Conservation (phyloP, 495 filamentous ascomycete genomes). For the Hypoxylon lienhwacheense region DNA sequence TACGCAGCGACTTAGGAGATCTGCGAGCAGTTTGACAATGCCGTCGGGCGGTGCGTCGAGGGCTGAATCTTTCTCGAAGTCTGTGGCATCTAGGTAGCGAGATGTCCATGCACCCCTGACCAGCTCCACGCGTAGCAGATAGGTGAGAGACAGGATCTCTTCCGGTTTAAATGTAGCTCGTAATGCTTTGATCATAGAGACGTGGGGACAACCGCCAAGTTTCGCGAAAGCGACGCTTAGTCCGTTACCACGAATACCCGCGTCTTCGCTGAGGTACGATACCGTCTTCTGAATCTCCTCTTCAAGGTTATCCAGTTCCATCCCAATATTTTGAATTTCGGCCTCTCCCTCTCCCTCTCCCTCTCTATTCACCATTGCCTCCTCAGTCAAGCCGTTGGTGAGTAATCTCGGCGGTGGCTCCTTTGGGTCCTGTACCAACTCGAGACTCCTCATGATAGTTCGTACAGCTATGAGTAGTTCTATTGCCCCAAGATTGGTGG, state of each 20-base stretch:
- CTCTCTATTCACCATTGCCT: constrained; percentile 31
- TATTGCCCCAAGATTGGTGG: constrained; percentile 49
- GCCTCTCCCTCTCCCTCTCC: constrained; percentile 24
- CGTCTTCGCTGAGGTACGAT: constrained; percentile 51
- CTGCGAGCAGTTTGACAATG: constrained; percentile 60
- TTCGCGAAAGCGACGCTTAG: constrained; percentile 60
- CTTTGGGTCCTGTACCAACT: constrained; percentile 45
- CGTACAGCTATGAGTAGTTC: constrained; percentile 54
- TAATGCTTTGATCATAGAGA: constrained; percentile 61
- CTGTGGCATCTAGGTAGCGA: constrained; percentile 57
- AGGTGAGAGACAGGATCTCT: constrained; percentile 72
- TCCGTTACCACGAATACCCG: constrained; percentile 46
- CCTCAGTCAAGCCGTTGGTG: constrained; percentile 40
- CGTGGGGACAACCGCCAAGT: constrained; percentile 63
- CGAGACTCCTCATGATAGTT: constrained; percentile 55
- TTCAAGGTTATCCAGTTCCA: constrained; percentile 53
- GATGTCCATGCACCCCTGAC: constrained; percentile 69
- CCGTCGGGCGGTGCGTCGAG: constrained; percentile 57
- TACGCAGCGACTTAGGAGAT: constrained; percentile 72
- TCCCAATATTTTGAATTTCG: constrained; percentile 45
- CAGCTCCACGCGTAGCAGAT: constrained; percentile 69
- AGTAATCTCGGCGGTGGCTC: constrained; percentile 42
- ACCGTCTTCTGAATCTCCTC: constrained; percentile 54
- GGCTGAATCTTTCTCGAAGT: constrained; percentile 52
- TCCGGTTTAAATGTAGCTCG: constrained; percentile 64